Conservation (phyloP, 129 eudicot species). For the Calendula officinalis region DNA sequence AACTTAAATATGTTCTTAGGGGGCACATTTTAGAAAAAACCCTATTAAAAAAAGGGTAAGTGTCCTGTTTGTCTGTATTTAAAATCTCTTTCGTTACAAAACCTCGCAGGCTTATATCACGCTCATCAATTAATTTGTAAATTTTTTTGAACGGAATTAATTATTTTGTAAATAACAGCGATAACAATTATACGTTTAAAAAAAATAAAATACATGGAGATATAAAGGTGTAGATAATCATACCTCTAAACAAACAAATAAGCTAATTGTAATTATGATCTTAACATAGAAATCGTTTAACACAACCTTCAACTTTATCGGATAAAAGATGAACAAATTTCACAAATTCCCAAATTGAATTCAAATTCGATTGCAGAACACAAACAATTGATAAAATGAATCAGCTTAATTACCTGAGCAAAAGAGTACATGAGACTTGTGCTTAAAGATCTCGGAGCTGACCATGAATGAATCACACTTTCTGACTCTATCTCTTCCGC, state of each 20-base stretch:
- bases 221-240: too few species aligned
- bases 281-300: not conserved
- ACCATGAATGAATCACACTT: constrained; percentile 81
- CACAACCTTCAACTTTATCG: constrained; percentile 5
- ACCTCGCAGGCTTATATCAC: not conserved
- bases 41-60: not conserved
- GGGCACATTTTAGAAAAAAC: too few species aligned
- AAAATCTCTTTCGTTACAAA: constrained; percentile 2
- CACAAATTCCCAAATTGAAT: not conserved
- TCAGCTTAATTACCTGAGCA: constrained; percentile 49
- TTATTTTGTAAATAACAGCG: too few species aligned
- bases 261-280: not conserved
- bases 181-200: too few species aligned
- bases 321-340: constrained; percentile 11
- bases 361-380: not conserved
- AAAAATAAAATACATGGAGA: too few species aligned
- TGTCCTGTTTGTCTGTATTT: not conserved
- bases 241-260: not conserved
- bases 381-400: constrained; percentile 11
- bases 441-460: constrained; percentile 75
- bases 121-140: too few species aligned
- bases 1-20: too few species aligned
- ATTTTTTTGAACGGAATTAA: too few species aligned
- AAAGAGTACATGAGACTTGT: constrained; percentile 84
- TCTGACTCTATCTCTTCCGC: constrained; percentile 30